phyloP scores from a whole-genome alignment of 306 rosid genomes.

The Quercus wislizeni region DNA sequence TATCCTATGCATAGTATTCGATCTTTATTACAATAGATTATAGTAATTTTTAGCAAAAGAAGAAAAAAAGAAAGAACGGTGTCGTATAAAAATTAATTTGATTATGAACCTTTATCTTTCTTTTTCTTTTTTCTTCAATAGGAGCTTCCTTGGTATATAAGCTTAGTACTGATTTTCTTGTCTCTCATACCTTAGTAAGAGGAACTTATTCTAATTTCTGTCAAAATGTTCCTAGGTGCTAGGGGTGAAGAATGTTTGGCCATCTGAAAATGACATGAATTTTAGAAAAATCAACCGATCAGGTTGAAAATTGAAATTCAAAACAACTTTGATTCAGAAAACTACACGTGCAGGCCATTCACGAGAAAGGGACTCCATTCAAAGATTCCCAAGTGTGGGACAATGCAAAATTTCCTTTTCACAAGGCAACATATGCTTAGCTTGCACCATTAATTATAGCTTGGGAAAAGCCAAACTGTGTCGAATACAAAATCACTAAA shows the following conservation, averaged over 20 bases:
- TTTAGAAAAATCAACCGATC: neutral
- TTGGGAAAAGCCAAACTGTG: too few species aligned
- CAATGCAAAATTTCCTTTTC: neutral
- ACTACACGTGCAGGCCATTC: neutral
- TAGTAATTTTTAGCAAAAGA: neutral
- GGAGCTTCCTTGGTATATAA: neutral
- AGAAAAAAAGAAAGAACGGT: neutral
- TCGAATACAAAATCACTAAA: too few species aligned
- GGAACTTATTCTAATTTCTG: neutral
- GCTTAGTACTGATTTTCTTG: neutral
- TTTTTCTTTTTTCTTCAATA: neutral
- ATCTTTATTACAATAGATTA: too few species aligned
- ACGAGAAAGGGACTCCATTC: neutral
- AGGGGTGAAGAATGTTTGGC: too few species aligned
- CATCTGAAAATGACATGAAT: too few species aligned
- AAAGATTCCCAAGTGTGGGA: neutral
- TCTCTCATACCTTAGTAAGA: neutral
- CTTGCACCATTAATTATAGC: too few species aligned
- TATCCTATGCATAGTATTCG: too few species aligned
- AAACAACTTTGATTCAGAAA: neutral
- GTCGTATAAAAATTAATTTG: neutral
- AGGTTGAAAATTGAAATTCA: too few species aligned
- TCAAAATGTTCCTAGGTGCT: neutral
- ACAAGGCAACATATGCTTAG: too few species aligned
- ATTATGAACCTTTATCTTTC: neutral